Base-by-base conservation (phyloP, 2,329 filamentous ascomycete genomes). In the Colletotrichum theobromicola region DNA sequence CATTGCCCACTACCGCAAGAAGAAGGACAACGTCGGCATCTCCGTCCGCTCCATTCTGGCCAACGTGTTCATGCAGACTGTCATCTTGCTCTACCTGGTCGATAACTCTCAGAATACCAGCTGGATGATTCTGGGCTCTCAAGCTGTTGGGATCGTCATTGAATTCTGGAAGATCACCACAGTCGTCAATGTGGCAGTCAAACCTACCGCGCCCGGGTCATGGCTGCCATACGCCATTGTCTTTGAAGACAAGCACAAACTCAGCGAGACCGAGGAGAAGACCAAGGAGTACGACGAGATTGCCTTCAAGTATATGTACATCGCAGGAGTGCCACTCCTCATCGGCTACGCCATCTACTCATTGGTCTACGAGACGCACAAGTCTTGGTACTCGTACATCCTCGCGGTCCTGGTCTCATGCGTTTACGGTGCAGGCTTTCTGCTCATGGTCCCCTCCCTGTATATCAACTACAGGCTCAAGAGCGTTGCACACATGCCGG, bases 401-500 rank as follows among this genome's bases (percentile, higher is more conserved):
- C 98, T 99, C 82, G 92, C 97, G 28, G 98, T 96, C 0, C 92
- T 99, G 12, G 97, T 99, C 26, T 97, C 96, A 13, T 96, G 94
- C 57, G 97, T 99, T 66, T 99, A 99, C 83, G 96, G 97, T 0
- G 99, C 99, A 82, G 97, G 97, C 6, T 99, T 99, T 89, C 87
- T 99, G 76, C 98, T 99, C 95, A 99, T 99, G 97, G 94, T 99
- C 10, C 97, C 97, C 16, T 94, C 93, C 74, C 89, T 99, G 37
- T 99, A 98, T 88, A 99, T 99, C 91, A 99, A 99, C 90, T 99
- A 99, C 88, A 93, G 96, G 15, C 91, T 99, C 78, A 98, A 96
- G 90, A 94, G 93, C 78, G 95, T 98, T 37, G 97, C 97, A 13
- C 97, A 99, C 86, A 98, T 99, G 96, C 96, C 97, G 2, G 95